Evolutionary conservation across 1,139 yeast species (phyloP).

Genomic region (Sugiyamaella castrensis): DNA sequence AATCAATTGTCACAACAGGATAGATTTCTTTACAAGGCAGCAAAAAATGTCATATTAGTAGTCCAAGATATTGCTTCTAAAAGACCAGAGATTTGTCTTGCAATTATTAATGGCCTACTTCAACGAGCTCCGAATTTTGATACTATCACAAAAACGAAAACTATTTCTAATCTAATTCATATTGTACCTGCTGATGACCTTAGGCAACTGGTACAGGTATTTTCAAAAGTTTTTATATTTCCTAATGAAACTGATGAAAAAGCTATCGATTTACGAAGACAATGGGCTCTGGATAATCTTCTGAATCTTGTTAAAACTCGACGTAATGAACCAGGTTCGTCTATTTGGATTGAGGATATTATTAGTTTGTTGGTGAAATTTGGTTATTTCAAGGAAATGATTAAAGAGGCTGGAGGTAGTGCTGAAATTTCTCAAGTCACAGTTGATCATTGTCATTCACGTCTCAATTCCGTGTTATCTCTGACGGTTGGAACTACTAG

Average conservation of each 20-base stretch:
- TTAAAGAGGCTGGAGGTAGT: constrained; percentile 3
- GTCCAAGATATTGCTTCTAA: constrained; percentile 43
- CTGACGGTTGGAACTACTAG: constrained; percentile 43
- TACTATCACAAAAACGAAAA: constrained; percentile 68
- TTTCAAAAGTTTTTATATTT: constrained; percentile 33
- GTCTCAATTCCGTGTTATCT: constrained; percentile 59
- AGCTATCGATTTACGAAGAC: constrained; percentile 48
- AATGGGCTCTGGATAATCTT: constrained; percentile 68
- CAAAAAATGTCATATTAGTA: constrained; percentile 49
- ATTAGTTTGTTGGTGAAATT: constrained; percentile 51
- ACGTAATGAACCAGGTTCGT: constrained; percentile 20
- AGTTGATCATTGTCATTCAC: constrained; percentile 42
- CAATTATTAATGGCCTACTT: constrained; percentile 49
- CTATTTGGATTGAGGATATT: constrained; percentile 48
- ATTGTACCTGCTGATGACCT: constrained; percentile 32
- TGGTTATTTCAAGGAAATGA: constrained; percentile 50
- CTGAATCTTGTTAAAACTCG: constrained; percentile 47
- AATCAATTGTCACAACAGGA: constrained; percentile 71
- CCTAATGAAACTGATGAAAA: constrained; percentile 35
- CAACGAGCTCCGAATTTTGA: constrained; percentile 64
- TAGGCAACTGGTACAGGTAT: constrained; percentile 34
- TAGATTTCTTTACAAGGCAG: constrained; percentile 64
- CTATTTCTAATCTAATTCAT: constrained; percentile 52
- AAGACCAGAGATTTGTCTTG: constrained; percentile 47
- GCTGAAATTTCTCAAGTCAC: constrained; percentile 22